These are phyloP conservation scores for Byssothecium circinans DNA, from an alignment of 2,329 filamentous ascomycete genomes.

Conservation along the genomic window DNA sequence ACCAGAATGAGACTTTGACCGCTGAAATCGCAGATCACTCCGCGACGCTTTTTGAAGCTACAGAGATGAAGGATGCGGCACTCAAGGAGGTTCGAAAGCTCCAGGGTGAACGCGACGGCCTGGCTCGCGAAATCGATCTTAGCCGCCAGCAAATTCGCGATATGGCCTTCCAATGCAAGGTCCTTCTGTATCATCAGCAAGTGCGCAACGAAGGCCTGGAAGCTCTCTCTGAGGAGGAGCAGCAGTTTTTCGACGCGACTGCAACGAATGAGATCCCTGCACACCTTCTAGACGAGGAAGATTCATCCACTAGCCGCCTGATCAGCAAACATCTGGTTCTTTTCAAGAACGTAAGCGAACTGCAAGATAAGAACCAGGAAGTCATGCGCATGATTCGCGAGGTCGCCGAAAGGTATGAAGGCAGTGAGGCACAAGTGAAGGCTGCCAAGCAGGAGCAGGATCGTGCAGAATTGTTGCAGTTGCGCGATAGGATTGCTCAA, in stretches of 20 bases:
- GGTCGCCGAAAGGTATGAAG: slow-evolving; percentile 86
- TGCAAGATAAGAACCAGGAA: slow-evolving; percentile 86
- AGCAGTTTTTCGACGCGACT: slow-evolving; percentile 73
- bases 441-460: slow-evolving; percentile 58
- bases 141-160: slow-evolving; percentile 86
- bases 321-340: slow-evolving; percentile 88
- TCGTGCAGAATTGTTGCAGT: slow-evolving; percentile 69
- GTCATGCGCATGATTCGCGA: slow-evolving; percentile 80
- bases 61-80: slow-evolving; percentile 76
- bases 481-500: slow-evolving; percentile 73
- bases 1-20: slow-evolving; percentile 78
- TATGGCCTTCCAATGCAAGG: slow-evolving; percentile 84
- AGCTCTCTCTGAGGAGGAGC: slow-evolving; percentile 70
- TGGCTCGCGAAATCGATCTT: slow-evolving; percentile 70
- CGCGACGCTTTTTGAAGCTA: slow-evolving; percentile 77
- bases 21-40: slow-evolving; percentile 77
- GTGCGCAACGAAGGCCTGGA: slow-evolving; percentile 78
- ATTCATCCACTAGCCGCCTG: slow-evolving; percentile 83
- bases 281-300: slow-evolving; percentile 60
- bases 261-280: slow-evolving; percentile 75
- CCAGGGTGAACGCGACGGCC: slow-evolving; percentile 68
- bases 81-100: slow-evolving; percentile 78
- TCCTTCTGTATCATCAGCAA: slow-evolving; percentile 84
- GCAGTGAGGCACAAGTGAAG: slow-evolving; percentile 74
- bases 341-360: slow-evolving; percentile 80